phyloP scores from a whole-genome alignment of 2,329 filamentous ascomycete genomes.

The Xylariaceae sp. region DNA sequence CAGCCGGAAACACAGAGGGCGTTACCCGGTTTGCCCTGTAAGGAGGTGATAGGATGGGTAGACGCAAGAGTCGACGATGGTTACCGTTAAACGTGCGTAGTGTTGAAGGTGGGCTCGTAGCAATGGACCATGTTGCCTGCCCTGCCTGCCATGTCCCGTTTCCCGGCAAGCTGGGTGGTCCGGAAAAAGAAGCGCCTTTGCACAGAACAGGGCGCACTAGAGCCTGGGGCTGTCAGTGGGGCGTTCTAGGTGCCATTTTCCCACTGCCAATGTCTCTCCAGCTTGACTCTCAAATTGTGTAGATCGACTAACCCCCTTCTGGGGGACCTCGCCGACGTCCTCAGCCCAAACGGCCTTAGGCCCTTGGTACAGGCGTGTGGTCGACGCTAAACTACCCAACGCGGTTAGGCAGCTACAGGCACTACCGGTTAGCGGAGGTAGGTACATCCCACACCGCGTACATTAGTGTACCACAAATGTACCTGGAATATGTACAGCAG shows the following conservation, averaged over 20 bases:
- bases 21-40: neutral
- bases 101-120: too few relatives aligned
- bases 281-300: neutral
- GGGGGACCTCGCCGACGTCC: neutral
- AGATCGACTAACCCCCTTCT: neutral
- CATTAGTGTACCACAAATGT: neutral
- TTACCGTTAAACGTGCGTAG: too few relatives aligned
- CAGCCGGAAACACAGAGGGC: slow-evolving; percentile 5
- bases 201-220: neutral
- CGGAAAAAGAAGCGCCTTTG: neutral
- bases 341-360: neutral
- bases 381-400: neutral
- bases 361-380: neutral
- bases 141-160: neutral
- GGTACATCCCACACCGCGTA: neutral
- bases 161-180: neutral
- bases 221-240: neutral
- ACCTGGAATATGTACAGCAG: neutral
- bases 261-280: neutral
- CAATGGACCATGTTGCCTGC: too few relatives aligned
- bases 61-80: too few relatives aligned
- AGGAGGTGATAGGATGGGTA: neutral
- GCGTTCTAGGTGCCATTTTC: neutral
- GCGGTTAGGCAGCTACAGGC: neutral
- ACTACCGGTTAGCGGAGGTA: neutral